These are phyloP conservation scores for Lentinula guzmanii DNA, from an alignment of 768 basidiomycete species.

Conservation along the genomic window DNA sequence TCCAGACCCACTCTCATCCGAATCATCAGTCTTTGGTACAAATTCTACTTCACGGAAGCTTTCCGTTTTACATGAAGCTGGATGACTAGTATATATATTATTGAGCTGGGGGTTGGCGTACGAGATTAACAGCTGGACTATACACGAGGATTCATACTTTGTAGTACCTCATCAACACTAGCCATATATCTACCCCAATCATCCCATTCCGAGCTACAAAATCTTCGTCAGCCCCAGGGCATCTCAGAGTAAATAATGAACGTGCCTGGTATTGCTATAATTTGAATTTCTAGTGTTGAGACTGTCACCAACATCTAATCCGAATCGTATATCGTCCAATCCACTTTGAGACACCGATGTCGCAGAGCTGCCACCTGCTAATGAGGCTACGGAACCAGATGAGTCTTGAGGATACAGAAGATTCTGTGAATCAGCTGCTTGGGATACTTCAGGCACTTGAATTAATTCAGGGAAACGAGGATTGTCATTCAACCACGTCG, in stretches of 20 bases:
- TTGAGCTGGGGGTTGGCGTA: no score
- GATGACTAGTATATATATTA: no score
- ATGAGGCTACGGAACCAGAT: background rate
- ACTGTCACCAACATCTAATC: background rate
- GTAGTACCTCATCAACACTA: conserved; percentile 1
- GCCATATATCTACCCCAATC: conserved; percentile 7
- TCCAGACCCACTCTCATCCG: no score
- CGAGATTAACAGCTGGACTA: background rate
- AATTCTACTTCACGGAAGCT: no score
- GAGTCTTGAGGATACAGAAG: background rate
- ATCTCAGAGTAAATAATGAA: background rate
- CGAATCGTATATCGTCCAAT: background rate
- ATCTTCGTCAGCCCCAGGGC: background rate
- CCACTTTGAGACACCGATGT: background rate
- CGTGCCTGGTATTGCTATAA: background rate
- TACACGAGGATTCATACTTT: background rate
- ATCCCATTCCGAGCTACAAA: background rate
- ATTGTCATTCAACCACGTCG: background rate
- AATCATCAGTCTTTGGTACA: no score
- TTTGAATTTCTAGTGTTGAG: background rate
- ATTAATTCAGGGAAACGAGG: background rate
- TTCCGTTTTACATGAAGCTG: no score
- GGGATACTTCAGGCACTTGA: background rate
- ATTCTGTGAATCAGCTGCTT: background rate
- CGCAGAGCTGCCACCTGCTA: background rate